Evolutionary conservation across 192 early-diverging fungal genomes (phyloP).

Genomic region (Coemansia sp.): DNA sequence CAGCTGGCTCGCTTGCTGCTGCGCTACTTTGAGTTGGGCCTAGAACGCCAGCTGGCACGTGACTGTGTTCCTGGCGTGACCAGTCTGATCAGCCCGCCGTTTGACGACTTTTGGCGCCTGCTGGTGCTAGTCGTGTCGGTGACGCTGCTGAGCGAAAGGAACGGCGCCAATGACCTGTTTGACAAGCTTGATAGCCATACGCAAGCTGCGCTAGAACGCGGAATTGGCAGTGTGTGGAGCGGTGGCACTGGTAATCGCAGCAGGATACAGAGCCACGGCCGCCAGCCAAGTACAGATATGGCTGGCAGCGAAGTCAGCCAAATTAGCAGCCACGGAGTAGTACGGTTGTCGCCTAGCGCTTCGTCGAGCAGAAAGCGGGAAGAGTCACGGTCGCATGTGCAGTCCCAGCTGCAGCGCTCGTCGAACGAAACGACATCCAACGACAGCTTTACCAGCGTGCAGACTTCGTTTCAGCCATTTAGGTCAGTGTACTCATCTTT

Average conservation of each 20-base stretch:
- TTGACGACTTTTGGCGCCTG: constrained; percentile 48
- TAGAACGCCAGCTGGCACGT: constrained; percentile 18
- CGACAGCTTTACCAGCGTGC: constrained; percentile 25
- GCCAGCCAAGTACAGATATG: background rate
- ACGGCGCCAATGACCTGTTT: constrained; percentile 24
- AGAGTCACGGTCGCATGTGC: background rate
- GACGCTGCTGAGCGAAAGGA: constrained; percentile 40
- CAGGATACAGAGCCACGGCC: background rate
- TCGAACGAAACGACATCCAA: constrained; percentile 2
- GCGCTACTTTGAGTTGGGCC: constrained; percentile 31
- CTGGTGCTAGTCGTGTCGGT: constrained; percentile 35
- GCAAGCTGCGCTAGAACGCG: constrained; percentile 15
- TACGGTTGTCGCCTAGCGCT: constrained; percentile 3
- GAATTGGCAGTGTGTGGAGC: constrained; percentile 37
- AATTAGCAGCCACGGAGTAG: background rate
- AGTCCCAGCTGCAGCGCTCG: background rate
- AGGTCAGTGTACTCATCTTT: constrained; percentile 35
- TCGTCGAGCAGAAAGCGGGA: background rate
- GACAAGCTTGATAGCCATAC: constrained; percentile 15
- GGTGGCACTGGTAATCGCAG: background rate
- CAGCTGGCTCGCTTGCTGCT: constrained; percentile 45
- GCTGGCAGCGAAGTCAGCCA: background rate
- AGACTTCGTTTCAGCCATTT: constrained; percentile 27
- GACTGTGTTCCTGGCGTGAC: constrained; percentile 35
- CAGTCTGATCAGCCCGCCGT: constrained; percentile 22